Base-by-base conservation (phyloP, 768 basidiomycete genomes). In the Fomitopsis pulvina region DNA sequence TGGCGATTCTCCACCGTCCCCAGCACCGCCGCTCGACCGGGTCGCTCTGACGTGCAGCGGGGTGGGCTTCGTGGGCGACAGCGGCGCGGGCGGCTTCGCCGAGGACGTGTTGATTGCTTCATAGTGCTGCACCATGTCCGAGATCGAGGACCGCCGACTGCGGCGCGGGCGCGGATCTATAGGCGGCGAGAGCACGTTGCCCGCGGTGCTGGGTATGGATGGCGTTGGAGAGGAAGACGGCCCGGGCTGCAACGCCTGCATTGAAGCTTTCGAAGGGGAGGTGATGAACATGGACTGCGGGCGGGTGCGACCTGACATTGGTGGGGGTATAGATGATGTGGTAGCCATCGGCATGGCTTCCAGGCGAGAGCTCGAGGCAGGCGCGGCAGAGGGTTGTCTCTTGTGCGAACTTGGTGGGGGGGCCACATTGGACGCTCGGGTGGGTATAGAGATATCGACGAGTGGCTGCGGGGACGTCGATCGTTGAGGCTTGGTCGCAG, bases 261-360 rank as follows among this genome's bases (percentile, higher is more conserved):
- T 55, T 60, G 55, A 72, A 3, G 71, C 65, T 46, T 66, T 67
- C 14, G 69, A 61, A 24, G 68, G 57, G 2, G 69, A 59, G 25
- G 85, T 82, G 25, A 85, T 64, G 61, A 89, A 75, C 78, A 91
- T 79, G n/a, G 90, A 92, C 53, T 90, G 86, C 20, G 89, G 89
- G 4, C 90, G 81, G 29, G 77, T 71, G 30, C 81, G 78, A 5
- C 68, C 62, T 32, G 72, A 62, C 11, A 70, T 51, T 22, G 46
- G 51, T 12, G 52, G n/a, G 6, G 50, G 12, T 10, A 48, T 47
- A 3, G 48, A 14, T n/a, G 25, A 71, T 54, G n/a, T 68, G 50
- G 44, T 64, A 54, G 21, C 52, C 52, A 39, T 64, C 1, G 62
- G 54, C 34, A 58, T 52, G 9, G 56, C 14, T n/a, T 11, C 60